Percentiles rank a stretch among this genome's conserved stretches.
These are phyloP conservation scores for Apiotrichum akiyoshidainum DNA, from an alignment of 1,284 basidiomycete genomes.

Conservation along the genomic window DNA sequence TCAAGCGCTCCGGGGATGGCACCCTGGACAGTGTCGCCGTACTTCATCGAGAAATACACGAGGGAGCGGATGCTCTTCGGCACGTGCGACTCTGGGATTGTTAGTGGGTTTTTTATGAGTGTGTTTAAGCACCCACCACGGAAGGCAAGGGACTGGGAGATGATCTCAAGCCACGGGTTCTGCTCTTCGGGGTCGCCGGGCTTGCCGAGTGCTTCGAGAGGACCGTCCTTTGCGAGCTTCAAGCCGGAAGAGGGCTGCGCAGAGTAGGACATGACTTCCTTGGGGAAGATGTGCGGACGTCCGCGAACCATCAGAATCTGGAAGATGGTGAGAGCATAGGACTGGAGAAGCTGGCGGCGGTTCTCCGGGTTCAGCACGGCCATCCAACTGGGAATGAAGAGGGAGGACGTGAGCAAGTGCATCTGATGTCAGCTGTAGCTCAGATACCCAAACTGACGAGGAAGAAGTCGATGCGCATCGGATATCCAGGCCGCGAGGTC, in stretches of 20 bases:
- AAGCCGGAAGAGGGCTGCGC: constrained; percentile 52
- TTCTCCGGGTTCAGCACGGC: constrained; percentile 29
- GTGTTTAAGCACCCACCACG: constrained; percentile 31
- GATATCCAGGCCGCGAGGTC: constrained; percentile 56
- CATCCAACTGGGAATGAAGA: constrained; percentile 60
- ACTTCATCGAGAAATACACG: constrained; percentile 56
- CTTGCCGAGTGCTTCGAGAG: constrained; percentile 22
- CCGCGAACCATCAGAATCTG: constrained; percentile 57
- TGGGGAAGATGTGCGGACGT: constrained; percentile 57
- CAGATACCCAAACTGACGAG: constrained; percentile 39
- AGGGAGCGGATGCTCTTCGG: constrained; percentile 61
- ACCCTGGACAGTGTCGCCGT: constrained; percentile 55
- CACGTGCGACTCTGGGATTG: constrained; percentile 59
- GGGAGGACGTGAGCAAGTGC: constrained; percentile 63
- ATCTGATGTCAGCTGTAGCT: constrained; percentile 51
- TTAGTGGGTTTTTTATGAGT: background rate
- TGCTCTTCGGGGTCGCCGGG: constrained; percentile 40
- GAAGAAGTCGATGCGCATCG: constrained; percentile 65
- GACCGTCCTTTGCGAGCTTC: constrained; percentile 2
- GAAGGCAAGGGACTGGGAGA: constrained; percentile 58
- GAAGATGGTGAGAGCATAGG: constrained; percentile 55
- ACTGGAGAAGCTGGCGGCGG: constrained; percentile 56
- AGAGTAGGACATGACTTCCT: constrained; percentile 59
- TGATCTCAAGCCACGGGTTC: constrained; percentile 62
- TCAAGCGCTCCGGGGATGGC: constrained; percentile 53